Conservation (phyloP, 805 yeast genomes). For the Wickerhamiella shivajii region DNA sequence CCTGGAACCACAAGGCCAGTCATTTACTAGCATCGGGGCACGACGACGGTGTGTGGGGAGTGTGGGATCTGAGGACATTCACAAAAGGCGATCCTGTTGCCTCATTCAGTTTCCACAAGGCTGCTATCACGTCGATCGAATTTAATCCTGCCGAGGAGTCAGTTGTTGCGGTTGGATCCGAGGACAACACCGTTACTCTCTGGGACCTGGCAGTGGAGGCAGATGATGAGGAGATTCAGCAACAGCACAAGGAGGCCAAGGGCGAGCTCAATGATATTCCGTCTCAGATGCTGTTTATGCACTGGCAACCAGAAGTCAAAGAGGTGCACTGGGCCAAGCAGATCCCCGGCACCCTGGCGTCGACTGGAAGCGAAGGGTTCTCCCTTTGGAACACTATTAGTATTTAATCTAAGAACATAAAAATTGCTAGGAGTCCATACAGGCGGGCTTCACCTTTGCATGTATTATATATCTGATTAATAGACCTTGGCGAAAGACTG, state of each 20-base stretch:
- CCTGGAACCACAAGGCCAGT: conserved; percentile 83
- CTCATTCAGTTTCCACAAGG: conserved; percentile 84
- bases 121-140: conserved; percentile 82
- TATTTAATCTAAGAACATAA: conserved; percentile 33
- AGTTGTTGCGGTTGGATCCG: conserved; percentile 87
- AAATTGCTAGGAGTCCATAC: too few species aligned
- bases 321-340: conserved; percentile 97
- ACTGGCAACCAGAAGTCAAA: conserved; percentile 96
- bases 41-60: conserved; percentile 95
- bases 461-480: conserved; percentile 10
- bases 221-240: conserved; percentile 89
- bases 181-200: conserved; percentile 89
- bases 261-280: conserved; percentile 78
- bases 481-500: conserved; percentile 63
- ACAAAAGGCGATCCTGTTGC: conserved; percentile 71
- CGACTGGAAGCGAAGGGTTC: conserved; percentile 92
- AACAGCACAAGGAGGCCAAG: conserved; percentile 60
- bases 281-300: conserved; percentile 88
- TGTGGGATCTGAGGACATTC: conserved; percentile 91
- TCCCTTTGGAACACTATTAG: conserved; percentile 94
- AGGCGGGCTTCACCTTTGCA: too few species aligned
- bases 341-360: conserved; percentile 87
- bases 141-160: conserved; percentile 95
- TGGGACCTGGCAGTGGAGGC: conserved; percentile 99
- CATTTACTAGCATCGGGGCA: conserved; percentile 90